A percentile compares a stretch with the other conserved stretches of the same genome.
Evolutionary conservation across 2,329 filamentous ascomycete species (phyloP).

Genomic region (Neurospora crassa): DNA sequence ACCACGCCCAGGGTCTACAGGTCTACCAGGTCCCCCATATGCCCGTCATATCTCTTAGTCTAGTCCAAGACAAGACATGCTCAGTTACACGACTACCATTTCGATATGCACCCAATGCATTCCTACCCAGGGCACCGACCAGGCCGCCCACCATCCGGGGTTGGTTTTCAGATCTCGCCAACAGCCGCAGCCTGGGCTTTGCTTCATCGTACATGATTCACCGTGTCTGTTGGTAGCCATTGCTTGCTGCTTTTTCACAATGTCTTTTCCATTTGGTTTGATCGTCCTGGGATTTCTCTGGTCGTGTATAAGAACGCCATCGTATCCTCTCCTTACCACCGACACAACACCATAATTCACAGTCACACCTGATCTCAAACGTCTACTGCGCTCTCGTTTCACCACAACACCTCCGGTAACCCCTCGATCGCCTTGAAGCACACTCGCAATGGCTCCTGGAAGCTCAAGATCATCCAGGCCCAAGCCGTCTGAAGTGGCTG

Average conservation of each 20-base stretch:
- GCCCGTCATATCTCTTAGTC: neutral
- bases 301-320: neutral
- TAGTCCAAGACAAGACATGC: neutral
- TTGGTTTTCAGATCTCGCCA: neutral
- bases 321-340: neutral
- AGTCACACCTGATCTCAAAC: neutral
- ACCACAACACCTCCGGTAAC: neutral
- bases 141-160: neutral
- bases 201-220: neutral
- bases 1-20: neutral
- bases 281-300: neutral
- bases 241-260: neutral
- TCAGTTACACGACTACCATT: neutral
- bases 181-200: neutral
- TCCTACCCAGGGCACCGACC: neutral
- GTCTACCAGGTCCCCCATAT: neutral
- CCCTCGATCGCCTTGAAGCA: neutral
- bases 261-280: neutral
- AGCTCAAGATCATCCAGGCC: slow-evolving; percentile 38
- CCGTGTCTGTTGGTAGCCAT: neutral
- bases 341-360: neutral
- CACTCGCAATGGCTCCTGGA: slow-evolving; percentile 36
- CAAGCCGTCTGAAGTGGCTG: slow-evolving; percentile 60
- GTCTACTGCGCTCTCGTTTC: neutral
- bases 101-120: neutral